Evolutionary conservation across 2,329 filamentous ascomycete species (phyloP).

Genomic region (Geosmithia putterillii): DNA sequence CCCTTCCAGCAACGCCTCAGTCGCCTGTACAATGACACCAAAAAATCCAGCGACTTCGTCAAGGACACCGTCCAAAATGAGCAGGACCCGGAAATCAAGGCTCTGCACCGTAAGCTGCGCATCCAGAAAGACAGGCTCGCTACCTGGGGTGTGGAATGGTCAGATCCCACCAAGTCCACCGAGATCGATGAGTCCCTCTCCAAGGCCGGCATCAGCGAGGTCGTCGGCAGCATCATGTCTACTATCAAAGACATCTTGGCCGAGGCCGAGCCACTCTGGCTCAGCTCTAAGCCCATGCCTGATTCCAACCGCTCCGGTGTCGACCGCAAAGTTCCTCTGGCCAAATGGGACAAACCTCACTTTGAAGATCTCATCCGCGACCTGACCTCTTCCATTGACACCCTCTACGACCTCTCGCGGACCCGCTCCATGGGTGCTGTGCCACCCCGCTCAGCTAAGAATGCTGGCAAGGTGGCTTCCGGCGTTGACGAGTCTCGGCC

Average conservation of each 20-base stretch:
- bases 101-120: slow-evolving; percentile 61
- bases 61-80: slow-evolving; percentile 50
- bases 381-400: slow-evolving; percentile 67
- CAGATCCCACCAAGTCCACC: slow-evolving; percentile 54
- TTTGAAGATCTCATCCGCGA: slow-evolving; percentile 67
- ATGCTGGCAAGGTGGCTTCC: slow-evolving; percentile 19
- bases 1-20: slow-evolving; percentile 53
- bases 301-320: slow-evolving; percentile 26
- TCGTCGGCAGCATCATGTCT: slow-evolving; percentile 66
- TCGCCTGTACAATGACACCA: slow-evolving; percentile 70
- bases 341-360: slow-evolving; percentile 57
- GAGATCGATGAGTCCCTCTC: slow-evolving; percentile 62
- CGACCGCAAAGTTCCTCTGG: slow-evolving; percentile 42
- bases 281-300: slow-evolving; percentile 38
- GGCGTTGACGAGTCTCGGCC: slow-evolving; percentile 32
- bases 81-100: slow-evolving; percentile 57
- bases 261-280: slow-evolving; percentile 62
- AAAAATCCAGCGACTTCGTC: slow-evolving; percentile 64
- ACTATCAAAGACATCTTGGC: slow-evolving; percentile 72
- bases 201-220: slow-evolving; percentile 62
- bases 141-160: slow-evolving; percentile 74
- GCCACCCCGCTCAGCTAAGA: slow-evolving; percentile 15
- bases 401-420: slow-evolving; percentile 62
- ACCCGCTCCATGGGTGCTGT: slow-evolving; percentile 40
- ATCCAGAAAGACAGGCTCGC: slow-evolving; percentile 72